These are phyloP conservation scores for Suillus sp. DNA, from an alignment of 768 basidiomycete genomes.

Conservation along the genomic window DNA sequence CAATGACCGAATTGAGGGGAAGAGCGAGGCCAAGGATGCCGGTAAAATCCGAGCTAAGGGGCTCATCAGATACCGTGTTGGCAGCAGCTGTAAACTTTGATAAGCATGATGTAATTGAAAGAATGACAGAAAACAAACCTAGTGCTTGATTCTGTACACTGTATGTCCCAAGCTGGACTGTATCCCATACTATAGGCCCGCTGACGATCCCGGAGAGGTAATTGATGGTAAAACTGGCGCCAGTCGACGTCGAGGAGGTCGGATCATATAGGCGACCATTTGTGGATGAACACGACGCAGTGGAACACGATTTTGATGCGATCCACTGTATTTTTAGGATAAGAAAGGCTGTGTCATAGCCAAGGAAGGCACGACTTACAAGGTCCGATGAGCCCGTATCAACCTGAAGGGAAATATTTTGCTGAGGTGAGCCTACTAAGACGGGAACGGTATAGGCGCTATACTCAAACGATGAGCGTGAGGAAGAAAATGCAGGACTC, in stretches of 20 bases:
- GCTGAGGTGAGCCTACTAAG: constrained; percentile 47
- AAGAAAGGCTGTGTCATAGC: not conserved
- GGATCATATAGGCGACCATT: constrained; percentile 59
- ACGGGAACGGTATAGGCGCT: constrained; percentile 72
- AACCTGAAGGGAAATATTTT: constrained; percentile 66
- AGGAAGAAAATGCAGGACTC: not conserved
- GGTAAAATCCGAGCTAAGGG: constrained; percentile 54
- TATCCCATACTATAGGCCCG: constrained; percentile 75
- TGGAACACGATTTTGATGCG: constrained; percentile 64
- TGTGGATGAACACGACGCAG: constrained; percentile 50
- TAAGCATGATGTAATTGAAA: not conserved
- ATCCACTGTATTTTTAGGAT: constrained; percentile 59
- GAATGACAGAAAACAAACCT: constrained; percentile 38
- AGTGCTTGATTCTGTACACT: constrained; percentile 65
- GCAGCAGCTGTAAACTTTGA: constrained; percentile 54
- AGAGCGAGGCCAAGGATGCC: constrained; percentile 80
- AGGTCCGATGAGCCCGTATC: constrained; percentile 85
- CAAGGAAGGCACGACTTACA: constrained; percentile 42
- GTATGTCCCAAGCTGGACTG: constrained; percentile 64
- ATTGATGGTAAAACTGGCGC: constrained; percentile 45
- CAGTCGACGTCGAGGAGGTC: constrained; percentile 45
- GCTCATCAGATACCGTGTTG: constrained; percentile 53
- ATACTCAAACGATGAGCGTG: constrained; percentile 12
- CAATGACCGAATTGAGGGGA: constrained; percentile 70
- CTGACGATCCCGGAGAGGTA: constrained; percentile 62